These are phyloP conservation scores for Xylaria sp. DNA, from an alignment of 2,329 filamentous ascomycete species.

Conservation along the genomic window DNA sequence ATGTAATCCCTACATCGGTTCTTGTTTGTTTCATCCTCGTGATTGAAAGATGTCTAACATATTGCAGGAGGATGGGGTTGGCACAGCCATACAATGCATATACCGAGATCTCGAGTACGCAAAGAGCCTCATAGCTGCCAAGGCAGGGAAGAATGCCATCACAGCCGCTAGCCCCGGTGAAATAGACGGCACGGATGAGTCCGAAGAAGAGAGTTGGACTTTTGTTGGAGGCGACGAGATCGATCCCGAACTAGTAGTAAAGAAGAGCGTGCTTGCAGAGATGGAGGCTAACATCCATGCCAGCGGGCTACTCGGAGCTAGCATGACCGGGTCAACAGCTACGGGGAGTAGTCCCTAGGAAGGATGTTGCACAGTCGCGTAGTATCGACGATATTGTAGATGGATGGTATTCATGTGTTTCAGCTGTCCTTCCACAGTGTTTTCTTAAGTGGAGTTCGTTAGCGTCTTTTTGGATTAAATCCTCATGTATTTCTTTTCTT, in stretches of 20 bases:
- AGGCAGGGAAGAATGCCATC: slow-evolving; percentile 56
- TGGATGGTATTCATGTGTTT: slow-evolving; percentile 21
- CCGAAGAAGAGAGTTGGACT: slow-evolving; percentile 87
- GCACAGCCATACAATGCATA: slow-evolving; percentile 85
- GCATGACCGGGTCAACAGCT: slow-evolving; percentile 9
- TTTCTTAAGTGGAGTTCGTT: neutral
- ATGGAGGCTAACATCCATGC: slow-evolving; percentile 31
- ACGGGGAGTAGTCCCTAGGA: slow-evolving; percentile 34
- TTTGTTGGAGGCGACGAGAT: slow-evolving; percentile 69
- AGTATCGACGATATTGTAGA: slow-evolving; percentile 31
- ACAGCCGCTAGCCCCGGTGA: slow-evolving; percentile 41
- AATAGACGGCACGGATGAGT: slow-evolving; percentile 55
- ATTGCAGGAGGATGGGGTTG: slow-evolving; percentile 85
- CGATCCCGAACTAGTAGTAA: slow-evolving; percentile 40
- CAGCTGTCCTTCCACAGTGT: neutral
- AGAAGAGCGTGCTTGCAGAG: slow-evolving; percentile 38
- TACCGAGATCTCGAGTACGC: slow-evolving; percentile 97
- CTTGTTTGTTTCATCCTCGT: too few species aligned
- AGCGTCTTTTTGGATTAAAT: neutral
- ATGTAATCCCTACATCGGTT: slow-evolving; percentile 44
- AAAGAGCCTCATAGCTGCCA: slow-evolving; percentile 76
- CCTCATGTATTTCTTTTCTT: too few species aligned
- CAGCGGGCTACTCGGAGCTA: slow-evolving; percentile 27
- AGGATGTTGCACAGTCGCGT: slow-evolving; percentile 34
- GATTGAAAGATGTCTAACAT: slow-evolving; percentile 29